Percentiles rank a stretch among this genome's conserved stretches.
These are phyloP conservation scores for Phytophthora tentaculata DNA, from an alignment of 352 stramenopile genomes.

Conservation along the genomic window DNA sequence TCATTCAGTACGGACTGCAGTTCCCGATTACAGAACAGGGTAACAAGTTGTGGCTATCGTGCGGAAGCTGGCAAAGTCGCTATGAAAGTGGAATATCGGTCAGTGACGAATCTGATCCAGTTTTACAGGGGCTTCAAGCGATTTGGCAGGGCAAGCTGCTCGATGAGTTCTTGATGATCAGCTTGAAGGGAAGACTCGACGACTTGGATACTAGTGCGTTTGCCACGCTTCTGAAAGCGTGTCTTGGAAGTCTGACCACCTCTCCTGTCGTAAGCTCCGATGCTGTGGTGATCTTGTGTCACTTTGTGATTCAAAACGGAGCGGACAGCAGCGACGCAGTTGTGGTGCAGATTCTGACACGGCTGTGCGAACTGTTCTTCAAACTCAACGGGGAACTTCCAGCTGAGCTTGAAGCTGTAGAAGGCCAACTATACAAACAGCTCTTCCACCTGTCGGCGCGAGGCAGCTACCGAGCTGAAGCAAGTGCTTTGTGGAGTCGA, in stretches of 20 bases:
- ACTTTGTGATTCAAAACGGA: slow-evolving; percentile 63
- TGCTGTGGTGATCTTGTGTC: slow-evolving; percentile 72
- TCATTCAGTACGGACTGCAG: slow-evolving; percentile 66
- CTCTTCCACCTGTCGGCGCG: slow-evolving; percentile 68
- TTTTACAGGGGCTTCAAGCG: slow-evolving; percentile 43
- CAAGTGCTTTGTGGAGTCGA: slow-evolving; percentile 52
- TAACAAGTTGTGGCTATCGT: slow-evolving; percentile 57
- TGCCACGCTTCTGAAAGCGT: slow-evolving; percentile 52
- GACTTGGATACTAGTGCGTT: slow-evolving; percentile 64
- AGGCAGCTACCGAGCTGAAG: slow-evolving; percentile 58
- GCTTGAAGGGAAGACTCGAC: slow-evolving; percentile 74
- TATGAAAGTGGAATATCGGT: slow-evolving; percentile 19
- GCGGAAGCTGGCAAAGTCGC: slow-evolving; percentile 57
- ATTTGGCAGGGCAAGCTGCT: slow-evolving; percentile 81
- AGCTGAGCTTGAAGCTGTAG: slow-evolving; percentile 56
- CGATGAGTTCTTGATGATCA: slow-evolving; percentile 85
- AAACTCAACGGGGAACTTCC: slow-evolving; percentile 51
- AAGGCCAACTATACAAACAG: slow-evolving; percentile 58
- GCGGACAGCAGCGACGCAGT: slow-evolving; percentile 46
- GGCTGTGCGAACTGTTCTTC: slow-evolving; percentile 62
- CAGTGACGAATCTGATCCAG: slow-evolving; percentile 12
- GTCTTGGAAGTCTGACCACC: slow-evolving; percentile 49
- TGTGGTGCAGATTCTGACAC: slow-evolving; percentile 65
- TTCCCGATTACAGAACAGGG: slow-evolving; percentile 52
- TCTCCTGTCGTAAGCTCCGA: slow-evolving; percentile 71